Evolutionary conservation across 2,329 filamentous ascomycete genomes (phyloP).

Genomic region (Xylaria sp.): DNA sequence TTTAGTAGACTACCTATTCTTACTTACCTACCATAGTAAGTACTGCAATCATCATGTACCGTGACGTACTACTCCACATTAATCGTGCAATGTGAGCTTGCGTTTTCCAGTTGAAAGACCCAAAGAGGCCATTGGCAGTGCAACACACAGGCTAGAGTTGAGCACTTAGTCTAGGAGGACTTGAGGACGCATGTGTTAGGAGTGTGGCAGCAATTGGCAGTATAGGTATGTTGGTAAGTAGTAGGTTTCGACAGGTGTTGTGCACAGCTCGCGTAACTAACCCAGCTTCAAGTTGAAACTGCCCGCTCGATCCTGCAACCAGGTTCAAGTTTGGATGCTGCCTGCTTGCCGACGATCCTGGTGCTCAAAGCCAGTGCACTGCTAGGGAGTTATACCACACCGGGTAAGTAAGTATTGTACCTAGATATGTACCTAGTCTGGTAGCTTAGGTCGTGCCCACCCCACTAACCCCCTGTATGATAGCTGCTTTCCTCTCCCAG

Average conservation of each 20-base stretch:
- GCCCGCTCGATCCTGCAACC: not conserved
- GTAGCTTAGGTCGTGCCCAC: not conserved
- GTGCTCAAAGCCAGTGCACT: not conserved
- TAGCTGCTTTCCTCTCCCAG: conserved; percentile 38
- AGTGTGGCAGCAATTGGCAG: too few relatives aligned
- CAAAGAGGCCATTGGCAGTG: not conserved
- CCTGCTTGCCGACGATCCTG: not conserved
- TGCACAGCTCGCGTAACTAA: not conserved
- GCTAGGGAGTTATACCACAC: not conserved
- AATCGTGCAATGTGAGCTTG: not conserved
- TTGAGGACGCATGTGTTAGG: not conserved
- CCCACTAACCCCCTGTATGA: conserved; percentile 16
- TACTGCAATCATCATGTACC: not conserved
- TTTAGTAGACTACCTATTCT: not conserved
- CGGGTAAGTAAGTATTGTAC: not conserved
- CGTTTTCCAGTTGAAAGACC: not conserved
- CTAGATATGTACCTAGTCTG: not conserved
- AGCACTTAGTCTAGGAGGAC: not conserved
- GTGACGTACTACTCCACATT: conserved; percentile 7
- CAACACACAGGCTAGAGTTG: conserved; percentile 6
- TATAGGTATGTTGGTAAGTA: not conserved
- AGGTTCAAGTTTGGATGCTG: not conserved
- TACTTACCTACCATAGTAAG: not conserved
- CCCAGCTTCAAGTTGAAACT: conserved; percentile 1
- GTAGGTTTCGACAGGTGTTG: not conserved